Percentiles rank a stretch among this genome's conserved stretches.
Conservation (phyloP, 177 flowering plant genomes). For the Telopea speciosissima region DNA sequence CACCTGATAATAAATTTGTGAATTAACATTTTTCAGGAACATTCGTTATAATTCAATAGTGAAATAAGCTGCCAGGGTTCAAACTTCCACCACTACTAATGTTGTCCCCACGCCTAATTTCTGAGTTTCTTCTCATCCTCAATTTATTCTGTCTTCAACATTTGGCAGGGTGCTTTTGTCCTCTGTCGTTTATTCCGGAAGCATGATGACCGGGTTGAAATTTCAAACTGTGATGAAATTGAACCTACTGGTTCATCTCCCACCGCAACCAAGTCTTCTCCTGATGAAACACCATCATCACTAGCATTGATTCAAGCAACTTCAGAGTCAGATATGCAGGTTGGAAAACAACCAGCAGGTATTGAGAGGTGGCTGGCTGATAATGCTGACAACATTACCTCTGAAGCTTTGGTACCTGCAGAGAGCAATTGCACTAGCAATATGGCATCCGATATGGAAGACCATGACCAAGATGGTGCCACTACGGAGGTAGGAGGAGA, state of each 20-base stretch:
- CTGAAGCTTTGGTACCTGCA: conserved; percentile 15
- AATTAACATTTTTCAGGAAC: not conserved
- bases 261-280: conserved; percentile 18
- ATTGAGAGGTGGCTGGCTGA: conserved; percentile 10
- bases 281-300: conserved; percentile 26
- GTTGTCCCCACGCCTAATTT: too few relatives aligned
- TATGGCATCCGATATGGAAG: conserved; percentile 23
- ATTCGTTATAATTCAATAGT: too few relatives aligned
- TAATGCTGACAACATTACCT: conserved; percentile 10
- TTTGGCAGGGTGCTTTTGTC: conserved; percentile 48
- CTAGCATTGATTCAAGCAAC: conserved; percentile 18
- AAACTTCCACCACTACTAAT: too few relatives aligned
- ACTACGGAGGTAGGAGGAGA: conserved; percentile 28
- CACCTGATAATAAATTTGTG: not conserved
- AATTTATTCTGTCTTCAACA: not conserved
- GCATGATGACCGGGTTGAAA: conserved; percentile 36
- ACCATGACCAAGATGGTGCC: conserved; percentile 18
- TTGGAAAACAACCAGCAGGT: conserved; percentile 13
- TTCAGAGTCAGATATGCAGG: conserved; percentile 8
- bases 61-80: too few relatives aligned
- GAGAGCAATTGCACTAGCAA: conserved; percentile 19
- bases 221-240: conserved; percentile 29
- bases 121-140: too few relatives aligned
- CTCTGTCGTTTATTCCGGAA: conserved; percentile 61
- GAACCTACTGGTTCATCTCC: conserved; percentile 40